Evolutionary conservation across 345 rosid genomes (phyloP).

Genomic region (Gossypium rotundifolium): DNA sequence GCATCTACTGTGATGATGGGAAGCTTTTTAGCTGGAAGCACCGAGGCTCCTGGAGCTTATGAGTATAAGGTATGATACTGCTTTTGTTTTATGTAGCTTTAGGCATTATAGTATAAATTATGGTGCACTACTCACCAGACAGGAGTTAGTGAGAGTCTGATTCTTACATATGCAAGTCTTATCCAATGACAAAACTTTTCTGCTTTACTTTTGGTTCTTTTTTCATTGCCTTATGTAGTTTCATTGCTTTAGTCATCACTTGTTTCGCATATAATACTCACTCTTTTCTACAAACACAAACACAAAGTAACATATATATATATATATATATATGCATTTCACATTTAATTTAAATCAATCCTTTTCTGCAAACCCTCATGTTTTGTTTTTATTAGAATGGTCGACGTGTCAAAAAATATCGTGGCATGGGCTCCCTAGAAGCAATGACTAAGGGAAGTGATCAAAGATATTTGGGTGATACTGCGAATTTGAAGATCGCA

Average conservation of each 20-base stretch:
- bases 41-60: slow-evolving; percentile 80
- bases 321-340: neutral
- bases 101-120: neutral
- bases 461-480: slow-evolving; percentile 84
- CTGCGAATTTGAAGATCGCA: slow-evolving; percentile 81
- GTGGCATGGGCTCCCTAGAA: slow-evolving; percentile 98
- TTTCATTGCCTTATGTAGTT: neutral
- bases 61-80: slow-evolving; percentile 43
- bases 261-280: neutral
- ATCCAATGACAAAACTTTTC: neutral
- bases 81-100: neutral
- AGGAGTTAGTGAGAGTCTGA: neutral
- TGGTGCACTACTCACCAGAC: neutral
- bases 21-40: slow-evolving; percentile 87
- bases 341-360: neutral
- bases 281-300: neutral
- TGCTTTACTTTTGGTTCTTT: neutral
- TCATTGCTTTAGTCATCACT: neutral
- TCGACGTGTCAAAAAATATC: slow-evolving; percentile 57
- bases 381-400: slow-evolving; percentile 43
- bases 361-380: neutral
- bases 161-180: neutral
- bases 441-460: slow-evolving; percentile 98
- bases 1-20: slow-evolving; percentile 99
- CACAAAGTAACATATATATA: neutral